A percentile compares a stretch with the other conserved stretches of the same genome.
Evolutionary conservation across 2,329 filamentous ascomycete species (phyloP).

Genomic region (Raffaelea arxii): DNA sequence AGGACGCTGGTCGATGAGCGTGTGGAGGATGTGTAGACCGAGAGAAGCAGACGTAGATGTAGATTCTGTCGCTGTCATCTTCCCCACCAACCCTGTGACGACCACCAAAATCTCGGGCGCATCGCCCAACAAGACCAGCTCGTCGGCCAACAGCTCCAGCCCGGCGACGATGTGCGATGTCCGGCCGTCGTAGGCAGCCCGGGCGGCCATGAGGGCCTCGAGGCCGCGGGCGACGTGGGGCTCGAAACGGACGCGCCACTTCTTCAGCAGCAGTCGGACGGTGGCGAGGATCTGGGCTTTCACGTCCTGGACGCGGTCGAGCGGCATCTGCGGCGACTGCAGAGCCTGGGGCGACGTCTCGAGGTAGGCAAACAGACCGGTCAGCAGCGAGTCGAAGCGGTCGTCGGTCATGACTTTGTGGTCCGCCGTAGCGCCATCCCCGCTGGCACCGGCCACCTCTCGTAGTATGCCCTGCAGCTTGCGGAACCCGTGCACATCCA

Average conservation of each 20-base stretch:
- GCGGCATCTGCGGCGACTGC: constrained; percentile 38
- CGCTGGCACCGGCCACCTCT: constrained; percentile 24
- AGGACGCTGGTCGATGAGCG: constrained; percentile 40
- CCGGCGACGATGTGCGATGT: constrained; percentile 67
- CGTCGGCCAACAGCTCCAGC: constrained; percentile 62
- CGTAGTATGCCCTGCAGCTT: constrained; percentile 67
- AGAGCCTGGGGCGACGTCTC: constrained; percentile 49
- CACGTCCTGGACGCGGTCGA: constrained; percentile 62
- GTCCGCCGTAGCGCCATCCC: constrained; percentile 29
- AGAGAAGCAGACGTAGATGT: too few relatives aligned
- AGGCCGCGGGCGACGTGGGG: constrained; percentile 60
- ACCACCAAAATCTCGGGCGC: constrained; percentile 49
- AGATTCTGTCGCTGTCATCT: constrained; percentile 26
- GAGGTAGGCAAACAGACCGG: constrained; percentile 62
- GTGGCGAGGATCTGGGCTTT: constrained; percentile 67
- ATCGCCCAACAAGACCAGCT: constrained; percentile 58
- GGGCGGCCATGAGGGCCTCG: constrained; percentile 54
- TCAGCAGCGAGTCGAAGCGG: constrained; percentile 58
- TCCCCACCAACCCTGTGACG: constrained; percentile 38
- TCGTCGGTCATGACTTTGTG: constrained; percentile 56
- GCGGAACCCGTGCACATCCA: constrained; percentile 76
- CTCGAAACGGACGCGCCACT: constrained; percentile 55
- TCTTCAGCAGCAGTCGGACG: constrained; percentile 61
- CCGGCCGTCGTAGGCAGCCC: constrained; percentile 56
- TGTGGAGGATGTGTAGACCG: constrained; percentile 53